A percentile compares a stretch with the other conserved stretches of the same genome.
phyloP scores from a whole-genome alignment of 176 grass and related monocot species.

The Cenchrus purpureus region DNA sequence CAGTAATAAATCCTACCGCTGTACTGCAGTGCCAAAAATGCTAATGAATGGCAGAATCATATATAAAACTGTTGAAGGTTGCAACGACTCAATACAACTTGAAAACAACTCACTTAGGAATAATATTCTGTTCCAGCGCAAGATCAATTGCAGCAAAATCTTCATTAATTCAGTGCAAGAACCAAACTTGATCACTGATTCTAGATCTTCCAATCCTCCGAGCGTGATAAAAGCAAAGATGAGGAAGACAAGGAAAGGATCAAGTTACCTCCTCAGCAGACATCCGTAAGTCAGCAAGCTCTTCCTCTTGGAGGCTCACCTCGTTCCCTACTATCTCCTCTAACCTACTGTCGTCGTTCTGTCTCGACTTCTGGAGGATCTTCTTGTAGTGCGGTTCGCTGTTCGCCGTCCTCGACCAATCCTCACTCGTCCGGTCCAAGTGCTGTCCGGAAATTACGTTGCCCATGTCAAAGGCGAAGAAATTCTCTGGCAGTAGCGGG shows the following conservation, averaged over 20 bases:
- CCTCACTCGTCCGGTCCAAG: constrained; percentile 10
- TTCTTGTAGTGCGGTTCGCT: constrained; percentile 23
- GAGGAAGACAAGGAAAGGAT: not conserved
- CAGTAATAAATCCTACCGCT: not conserved
- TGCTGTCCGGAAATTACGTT: not conserved
- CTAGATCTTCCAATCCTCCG: not conserved
- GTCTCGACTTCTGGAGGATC: constrained; percentile 2
- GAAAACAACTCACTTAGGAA: not conserved
- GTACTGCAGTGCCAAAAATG: not conserved
- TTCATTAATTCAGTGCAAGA: not conserved
- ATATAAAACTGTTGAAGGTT: not conserved
- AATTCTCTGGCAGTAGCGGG: not conserved
- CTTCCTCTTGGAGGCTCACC: constrained; percentile 26
- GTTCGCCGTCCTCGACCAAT: constrained; percentile 34
- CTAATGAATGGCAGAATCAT: not conserved
- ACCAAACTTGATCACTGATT: not conserved
- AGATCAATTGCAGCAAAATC: not conserved
- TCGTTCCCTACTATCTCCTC: not conserved
- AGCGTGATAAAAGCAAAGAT: not conserved
- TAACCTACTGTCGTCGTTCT: constrained; percentile 35
- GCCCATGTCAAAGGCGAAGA: constrained; percentile 45
- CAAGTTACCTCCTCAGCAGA: constrained; percentile 40
- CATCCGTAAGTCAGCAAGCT: constrained; percentile 23
- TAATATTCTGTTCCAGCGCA: not conserved
- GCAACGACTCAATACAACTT: not conserved